A percentile compares a stretch with the other conserved stretches of the same genome.
Evolutionary conservation across 2,329 filamentous ascomycete species (phyloP).

Genomic region (Alternaria incomplexa): DNA sequence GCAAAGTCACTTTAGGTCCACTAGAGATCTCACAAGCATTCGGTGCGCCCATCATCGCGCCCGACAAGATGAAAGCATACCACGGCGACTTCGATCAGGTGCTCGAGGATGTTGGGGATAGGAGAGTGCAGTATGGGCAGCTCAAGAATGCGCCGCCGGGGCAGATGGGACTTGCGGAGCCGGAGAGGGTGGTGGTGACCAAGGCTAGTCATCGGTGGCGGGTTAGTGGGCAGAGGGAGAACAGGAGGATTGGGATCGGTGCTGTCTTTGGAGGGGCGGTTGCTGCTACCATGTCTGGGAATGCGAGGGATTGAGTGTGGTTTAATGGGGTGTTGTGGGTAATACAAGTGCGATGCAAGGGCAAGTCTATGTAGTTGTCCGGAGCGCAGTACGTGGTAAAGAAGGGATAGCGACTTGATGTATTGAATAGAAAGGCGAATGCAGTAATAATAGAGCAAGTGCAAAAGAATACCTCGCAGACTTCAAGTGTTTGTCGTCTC

Average conservation of each 20-base stretch:
- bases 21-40: slow-evolving; percentile 47
- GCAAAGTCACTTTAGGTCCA: slow-evolving; percentile 43
- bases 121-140: slow-evolving; percentile 28
- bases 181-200: slow-evolving; percentile 17
- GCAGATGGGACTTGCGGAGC: slow-evolving; percentile 29
- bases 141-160: slow-evolving; percentile 21
- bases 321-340: neutral
- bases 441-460: neutral
- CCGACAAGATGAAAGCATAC: slow-evolving; percentile 17
- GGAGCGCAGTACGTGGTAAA: neutral
- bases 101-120: slow-evolving; percentile 24
- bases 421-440: neutral
- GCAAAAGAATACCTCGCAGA: neutral
- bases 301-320: slow-evolving; percentile 1
- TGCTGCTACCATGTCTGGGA: slow-evolving; percentile 12
- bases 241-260: slow-evolving; percentile 11
- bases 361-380: neutral
- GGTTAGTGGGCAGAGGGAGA: neutral
- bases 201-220: neutral
- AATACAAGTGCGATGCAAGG: neutral
- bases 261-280: slow-evolving; percentile 20
- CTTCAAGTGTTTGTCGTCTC: neutral
- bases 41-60: slow-evolving; percentile 31
- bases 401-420: neutral
- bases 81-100: slow-evolving; percentile 32